Evolutionary conservation across 1,284 basidiomycete species (phyloP), one percentile per base, ranked within the genome.

Genomic region (Puccinia triticina): DNA sequence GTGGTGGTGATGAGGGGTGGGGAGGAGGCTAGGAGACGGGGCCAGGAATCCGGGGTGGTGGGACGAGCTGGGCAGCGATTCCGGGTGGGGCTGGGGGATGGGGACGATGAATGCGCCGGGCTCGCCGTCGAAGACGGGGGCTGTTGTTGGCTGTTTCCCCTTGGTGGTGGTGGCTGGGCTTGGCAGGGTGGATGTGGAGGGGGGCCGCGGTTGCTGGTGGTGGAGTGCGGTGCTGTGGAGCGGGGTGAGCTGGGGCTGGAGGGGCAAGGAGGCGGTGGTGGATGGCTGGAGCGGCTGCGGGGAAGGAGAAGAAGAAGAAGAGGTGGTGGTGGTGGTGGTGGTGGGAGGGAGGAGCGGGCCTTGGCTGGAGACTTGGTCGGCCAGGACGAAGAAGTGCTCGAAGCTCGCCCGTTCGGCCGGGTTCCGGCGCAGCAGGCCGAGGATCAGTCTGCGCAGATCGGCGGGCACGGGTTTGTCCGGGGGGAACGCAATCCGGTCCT

Each of bases 361-460:
- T 26, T 74, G 29, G 40, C 59, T 34, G 23, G 84, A 84, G 18
- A 86, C 85, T 21, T 67, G 72, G 7, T 83, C 85, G 2, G 85
- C 84, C 37, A 92, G 92, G 61, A 89, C 89, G 86, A 99, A 99
- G 88, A 98, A 98, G 72, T 95, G 93, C 16, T 96, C 94, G 85
- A 96, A 99, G 83, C 90, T 92, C 77, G 94, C 92, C 3, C 97
- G 90, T 86, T 98, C 93, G 0, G 90, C 90, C 0, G 96, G 95
- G 61, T 92, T 91, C 50, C 94, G 91, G 87, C 93, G 95, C 66
- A 99, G 89, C 66, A 99, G 88, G 29, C 89, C 88, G 3, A 94
- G 91, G 64, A 99, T 95, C 74, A 99, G 91, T 46, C 90, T 90
- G 88, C 99, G 98, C 87, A 99, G 90, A 85, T 98, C 96, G 0